phyloP scores from a whole-genome alignment of 331 rosid genomes.

The Cydonia oblonga region DNA sequence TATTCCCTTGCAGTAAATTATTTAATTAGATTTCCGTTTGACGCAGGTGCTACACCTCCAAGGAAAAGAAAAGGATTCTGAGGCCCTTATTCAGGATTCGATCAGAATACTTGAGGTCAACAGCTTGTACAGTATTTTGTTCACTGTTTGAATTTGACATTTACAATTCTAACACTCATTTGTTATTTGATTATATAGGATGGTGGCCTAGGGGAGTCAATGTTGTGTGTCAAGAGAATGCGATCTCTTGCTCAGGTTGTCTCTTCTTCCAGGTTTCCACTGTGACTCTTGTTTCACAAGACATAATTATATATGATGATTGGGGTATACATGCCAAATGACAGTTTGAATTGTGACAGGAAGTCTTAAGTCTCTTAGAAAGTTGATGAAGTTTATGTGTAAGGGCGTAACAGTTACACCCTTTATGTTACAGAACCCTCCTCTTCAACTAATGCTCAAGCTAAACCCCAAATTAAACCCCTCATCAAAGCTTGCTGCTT shows the following conservation, averaged over 20 bases:
- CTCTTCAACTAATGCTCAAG: not conserved
- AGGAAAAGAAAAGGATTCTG: conserved; percentile 72
- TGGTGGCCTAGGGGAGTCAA: conserved; percentile 58
- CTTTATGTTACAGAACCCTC: not conserved
- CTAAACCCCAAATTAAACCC: not conserved
- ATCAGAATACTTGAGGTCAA: conserved; percentile 70
- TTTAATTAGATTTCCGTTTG: conserved; percentile 7
- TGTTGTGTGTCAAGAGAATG: conserved; percentile 51
- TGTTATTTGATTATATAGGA: conserved; percentile 46
- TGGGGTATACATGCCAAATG: not conserved
- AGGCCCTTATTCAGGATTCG: conserved; percentile 61
- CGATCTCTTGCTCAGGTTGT: conserved; percentile 73
- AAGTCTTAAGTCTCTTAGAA: not conserved
- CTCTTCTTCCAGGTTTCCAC: not conserved
- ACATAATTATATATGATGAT: not conserved
- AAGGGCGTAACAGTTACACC: not conserved
- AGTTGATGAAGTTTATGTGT: not conserved
- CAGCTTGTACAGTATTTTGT: conserved; percentile 3
- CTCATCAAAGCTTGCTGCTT: not conserved
- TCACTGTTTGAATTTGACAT: conserved; percentile 3
- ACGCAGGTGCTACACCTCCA: conserved; percentile 66
- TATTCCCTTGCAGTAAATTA: not conserved
- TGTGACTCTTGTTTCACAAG: not conserved
- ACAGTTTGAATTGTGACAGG: not conserved
- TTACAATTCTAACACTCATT: conserved; percentile 1